These are phyloP conservation scores for Ophiostoma ulmi DNA, from an alignment of 2,329 filamentous ascomycete genomes.

Conservation along the genomic window DNA sequence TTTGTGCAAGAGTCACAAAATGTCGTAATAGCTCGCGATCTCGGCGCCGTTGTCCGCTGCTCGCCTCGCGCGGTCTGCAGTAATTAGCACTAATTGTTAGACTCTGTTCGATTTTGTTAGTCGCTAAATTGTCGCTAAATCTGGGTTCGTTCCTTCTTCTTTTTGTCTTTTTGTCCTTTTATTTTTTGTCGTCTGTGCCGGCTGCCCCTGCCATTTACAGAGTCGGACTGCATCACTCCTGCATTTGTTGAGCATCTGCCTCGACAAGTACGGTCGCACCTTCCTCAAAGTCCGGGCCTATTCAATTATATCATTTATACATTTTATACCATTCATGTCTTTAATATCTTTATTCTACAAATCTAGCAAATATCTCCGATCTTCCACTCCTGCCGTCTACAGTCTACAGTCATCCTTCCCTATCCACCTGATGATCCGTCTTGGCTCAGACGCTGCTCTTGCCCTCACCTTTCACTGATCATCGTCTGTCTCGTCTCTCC, in stretches of 20 bases:
- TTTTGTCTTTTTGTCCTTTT: neutral
- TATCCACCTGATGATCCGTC: constrained; percentile 5
- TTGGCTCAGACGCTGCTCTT: constrained; percentile 9
- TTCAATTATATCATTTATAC: neutral
- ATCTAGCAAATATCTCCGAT: neutral
- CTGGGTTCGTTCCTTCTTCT: constrained; percentile 4
- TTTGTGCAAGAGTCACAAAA: neutral
- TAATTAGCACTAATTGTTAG: neutral
- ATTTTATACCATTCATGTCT: neutral
- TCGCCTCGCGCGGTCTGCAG: neutral
- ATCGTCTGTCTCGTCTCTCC: neutral
- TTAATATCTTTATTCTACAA: neutral
- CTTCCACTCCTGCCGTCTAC: neutral
- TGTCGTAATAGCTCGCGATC: neutral
- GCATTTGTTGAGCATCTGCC: constrained; percentile 7
- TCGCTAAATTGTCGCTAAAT: neutral
- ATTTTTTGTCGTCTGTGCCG: neutral
- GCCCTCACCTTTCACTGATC: constrained; percentile 5
- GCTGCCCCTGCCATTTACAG: neutral
- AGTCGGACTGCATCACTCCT: constrained; percentile 9
- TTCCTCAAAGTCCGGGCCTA: neutral
- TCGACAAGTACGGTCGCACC: neutral
- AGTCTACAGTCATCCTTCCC: neutral
- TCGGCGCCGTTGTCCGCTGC: neutral
- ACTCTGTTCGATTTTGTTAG: neutral